phyloP scores from a whole-genome alignment of 2,329 filamentous ascomycete species.

The Neocucurbitaria cava region DNA sequence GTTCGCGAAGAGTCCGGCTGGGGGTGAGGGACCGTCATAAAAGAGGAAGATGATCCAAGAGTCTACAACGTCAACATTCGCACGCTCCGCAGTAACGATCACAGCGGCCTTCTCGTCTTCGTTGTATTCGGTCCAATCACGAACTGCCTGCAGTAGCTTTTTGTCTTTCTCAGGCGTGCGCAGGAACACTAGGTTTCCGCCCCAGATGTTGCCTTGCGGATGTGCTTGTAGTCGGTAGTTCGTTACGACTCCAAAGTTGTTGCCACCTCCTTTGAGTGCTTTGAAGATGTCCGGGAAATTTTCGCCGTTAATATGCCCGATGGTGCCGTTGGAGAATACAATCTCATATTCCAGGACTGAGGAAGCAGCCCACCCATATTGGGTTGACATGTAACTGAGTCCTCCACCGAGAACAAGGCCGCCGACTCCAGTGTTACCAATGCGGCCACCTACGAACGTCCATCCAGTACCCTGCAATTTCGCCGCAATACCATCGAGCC shows the following conservation, averaged over 20 bases:
- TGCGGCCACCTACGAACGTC: constrained; percentile 56
- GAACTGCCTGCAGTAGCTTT: constrained; percentile 56
- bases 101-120: constrained; percentile 51
- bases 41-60: constrained; percentile 44
- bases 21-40: constrained; percentile 49
- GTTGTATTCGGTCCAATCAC: constrained; percentile 63
- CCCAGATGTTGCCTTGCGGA: constrained; percentile 50
- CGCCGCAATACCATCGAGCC: constrained; percentile 46
- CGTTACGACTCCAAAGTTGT: constrained; percentile 51
- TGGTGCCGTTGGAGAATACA: constrained; percentile 56
- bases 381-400: constrained; percentile 42
- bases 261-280: constrained; percentile 47
- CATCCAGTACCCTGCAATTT: constrained; percentile 44
- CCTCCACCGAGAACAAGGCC: constrained; percentile 56
- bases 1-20: constrained; percentile 61
- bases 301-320: constrained; percentile 27
- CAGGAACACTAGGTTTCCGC: constrained; percentile 56
- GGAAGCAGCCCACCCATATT: constrained; percentile 58
- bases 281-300: constrained; percentile 46
- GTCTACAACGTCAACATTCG: constrained; percentile 36
- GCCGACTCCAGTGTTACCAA: constrained; percentile 57
- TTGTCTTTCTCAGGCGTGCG: constrained; percentile 45
- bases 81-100: constrained; percentile 39
- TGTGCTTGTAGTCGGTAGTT: constrained; percentile 34
- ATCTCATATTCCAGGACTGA: constrained; percentile 53